Evolutionary conservation across 2,329 filamentous ascomycete species (phyloP).

Genomic region (Myrmaecium sp.): DNA sequence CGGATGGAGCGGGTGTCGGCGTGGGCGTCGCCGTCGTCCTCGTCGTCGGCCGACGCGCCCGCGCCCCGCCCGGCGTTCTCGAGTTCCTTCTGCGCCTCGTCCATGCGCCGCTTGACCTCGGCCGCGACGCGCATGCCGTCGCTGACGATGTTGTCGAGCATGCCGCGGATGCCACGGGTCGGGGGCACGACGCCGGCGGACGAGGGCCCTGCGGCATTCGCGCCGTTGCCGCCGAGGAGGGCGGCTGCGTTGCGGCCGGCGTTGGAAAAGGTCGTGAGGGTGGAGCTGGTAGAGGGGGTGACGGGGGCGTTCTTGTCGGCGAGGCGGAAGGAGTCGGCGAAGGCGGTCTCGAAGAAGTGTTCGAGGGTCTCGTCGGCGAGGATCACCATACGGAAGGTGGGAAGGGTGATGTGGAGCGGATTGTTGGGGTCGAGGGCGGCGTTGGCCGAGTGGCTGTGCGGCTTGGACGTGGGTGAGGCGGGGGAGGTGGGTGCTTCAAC

Average conservation of each 20-base stretch:
- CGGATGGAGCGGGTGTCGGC: conserved; percentile 12
- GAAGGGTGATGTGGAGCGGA: conserved; percentile 85
- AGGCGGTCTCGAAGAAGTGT: conserved; percentile 93
- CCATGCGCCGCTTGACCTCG: conserved; percentile 82
- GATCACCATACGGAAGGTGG: conserved; percentile 97
- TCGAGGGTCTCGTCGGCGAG: conserved; percentile 90
- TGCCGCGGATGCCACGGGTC: conserved; percentile 67
- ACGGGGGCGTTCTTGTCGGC: conserved; percentile 48
- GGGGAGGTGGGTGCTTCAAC: conserved; percentile 10
- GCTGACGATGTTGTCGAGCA: conserved; percentile 92
- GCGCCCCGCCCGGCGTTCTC: conserved; percentile 41
- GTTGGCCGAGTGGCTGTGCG: conserved; percentile 41
- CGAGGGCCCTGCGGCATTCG: conserved; percentile 18
- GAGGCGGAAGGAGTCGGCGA: conserved; percentile 82
- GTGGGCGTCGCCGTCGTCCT: conserved; percentile 45
- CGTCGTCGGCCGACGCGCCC: conserved; percentile 38
- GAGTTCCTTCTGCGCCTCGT: conserved; percentile 83
- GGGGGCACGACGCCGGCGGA: conserved; percentile 43
- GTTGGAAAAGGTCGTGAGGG: conserved; percentile 73
- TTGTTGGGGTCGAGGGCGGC: conserved; percentile 82
- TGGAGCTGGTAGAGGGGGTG: conserved; percentile 39
- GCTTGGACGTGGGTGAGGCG: conserved; percentile 11
- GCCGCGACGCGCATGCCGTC: conserved; percentile 93
- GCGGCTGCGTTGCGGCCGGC: conserved; percentile 32
- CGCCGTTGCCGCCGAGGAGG: conserved; percentile 17